Base-by-base conservation (phyloP, 23 red algal species). In the Gracilaria gracilis region DNA sequence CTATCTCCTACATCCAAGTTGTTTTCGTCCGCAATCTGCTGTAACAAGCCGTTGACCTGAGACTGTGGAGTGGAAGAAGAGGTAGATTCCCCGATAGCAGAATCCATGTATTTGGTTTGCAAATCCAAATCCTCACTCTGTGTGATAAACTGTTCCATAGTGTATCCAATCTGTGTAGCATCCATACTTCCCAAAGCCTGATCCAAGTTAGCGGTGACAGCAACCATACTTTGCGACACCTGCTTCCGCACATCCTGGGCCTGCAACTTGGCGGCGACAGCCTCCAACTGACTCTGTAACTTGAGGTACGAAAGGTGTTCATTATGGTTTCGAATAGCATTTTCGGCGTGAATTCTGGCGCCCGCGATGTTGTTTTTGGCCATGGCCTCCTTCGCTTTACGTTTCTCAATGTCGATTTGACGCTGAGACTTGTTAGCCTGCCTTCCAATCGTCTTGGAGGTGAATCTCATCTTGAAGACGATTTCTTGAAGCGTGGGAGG, bases 301-400 rank as follows among this genome's bases (percentile, higher is more conserved):
- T 90, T 85, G 29, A 96, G 87, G 93, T 96, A 99, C 0, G 84
- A 80, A 34, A 94, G 79, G 31, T 91, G 64, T 28, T 96, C 91
- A 36, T 87, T 93, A 35, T 92, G 72, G 32, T 95, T 94, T 32
- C 97, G 88, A 38, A 99, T 96, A 59, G 97, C 94, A 81, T 93
- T 94, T 71, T 99, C 97, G 16, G 97, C 97, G 72, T 95, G 90
- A 50, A 96, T 99, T 53, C 95, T 88, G 28, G 97, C 97, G 24
- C 88, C 97, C 1, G 93, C 94, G 65, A 95, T 83, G 84, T 99
- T 99, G 58, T 86, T 85, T 67, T 91, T 92, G 49, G 86, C 93
- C 78, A 99, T 59, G 4, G 92, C 97, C 0, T 90, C 81, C 80
- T 93, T 93, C 3, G 85, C 85, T 47, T 94, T 91, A 39, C 87